phyloP scores from a whole-genome alignment of 116 monocot species.

The Phalaenopsis hybrid region DNA sequence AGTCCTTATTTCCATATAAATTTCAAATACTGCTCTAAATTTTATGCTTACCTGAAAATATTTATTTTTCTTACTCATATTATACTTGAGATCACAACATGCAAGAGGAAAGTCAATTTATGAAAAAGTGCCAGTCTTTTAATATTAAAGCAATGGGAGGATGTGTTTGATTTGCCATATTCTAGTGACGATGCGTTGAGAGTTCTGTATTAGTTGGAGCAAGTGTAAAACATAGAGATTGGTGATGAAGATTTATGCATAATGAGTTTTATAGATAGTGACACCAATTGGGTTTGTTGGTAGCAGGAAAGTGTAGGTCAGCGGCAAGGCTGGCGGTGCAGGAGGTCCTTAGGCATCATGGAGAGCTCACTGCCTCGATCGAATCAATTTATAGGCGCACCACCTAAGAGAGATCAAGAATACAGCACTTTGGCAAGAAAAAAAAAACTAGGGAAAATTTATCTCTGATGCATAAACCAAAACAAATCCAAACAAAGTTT shows the following conservation, averaged over 20 bases:
- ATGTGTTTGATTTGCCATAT: neutral
- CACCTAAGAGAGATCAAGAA: too few species aligned
- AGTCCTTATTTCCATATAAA: conserved; percentile 8
- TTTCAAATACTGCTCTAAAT: neutral
- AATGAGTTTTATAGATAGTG: neutral
- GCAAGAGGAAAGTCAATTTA: conserved; percentile 1
- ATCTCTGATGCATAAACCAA: too few species aligned
- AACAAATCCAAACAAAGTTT: too few species aligned
- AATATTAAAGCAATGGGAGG: neutral
- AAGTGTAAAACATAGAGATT: neutral
- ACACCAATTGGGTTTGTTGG: too few species aligned
- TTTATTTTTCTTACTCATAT: neutral
- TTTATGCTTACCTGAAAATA: neutral
- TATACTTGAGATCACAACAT: neutral
- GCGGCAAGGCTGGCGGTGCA: too few species aligned
- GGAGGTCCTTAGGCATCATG: too few species aligned
- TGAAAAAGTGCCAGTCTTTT: neutral
- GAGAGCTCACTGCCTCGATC: too few species aligned
- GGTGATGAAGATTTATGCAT: neutral
- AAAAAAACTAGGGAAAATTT: too few species aligned
- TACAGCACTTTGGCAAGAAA: too few species aligned
- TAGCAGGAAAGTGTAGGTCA: too few species aligned
- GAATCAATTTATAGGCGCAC: too few species aligned
- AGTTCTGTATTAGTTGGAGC: neutral
- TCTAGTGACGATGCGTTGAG: neutral